phyloP scores from a whole-genome alignment of 164 flowering plant genomes.

The Berberis vulgaris region DNA sequence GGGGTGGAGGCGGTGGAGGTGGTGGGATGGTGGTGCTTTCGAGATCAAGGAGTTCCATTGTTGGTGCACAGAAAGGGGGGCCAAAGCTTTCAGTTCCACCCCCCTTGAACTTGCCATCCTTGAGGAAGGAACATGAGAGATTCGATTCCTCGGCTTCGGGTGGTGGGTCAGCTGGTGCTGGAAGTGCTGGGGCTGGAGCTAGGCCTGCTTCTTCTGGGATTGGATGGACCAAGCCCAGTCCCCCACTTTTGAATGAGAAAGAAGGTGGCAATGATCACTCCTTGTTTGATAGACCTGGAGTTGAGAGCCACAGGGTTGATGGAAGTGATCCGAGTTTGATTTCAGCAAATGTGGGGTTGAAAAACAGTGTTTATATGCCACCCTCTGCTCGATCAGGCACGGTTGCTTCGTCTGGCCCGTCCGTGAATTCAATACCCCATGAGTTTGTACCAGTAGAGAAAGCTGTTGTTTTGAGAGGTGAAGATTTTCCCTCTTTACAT shows the following conservation, averaged over 20 bases:
- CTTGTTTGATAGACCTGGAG: slow-evolving; percentile 6
- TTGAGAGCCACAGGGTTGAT: slow-evolving; percentile 15
- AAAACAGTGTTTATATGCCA: slow-evolving; percentile 44
- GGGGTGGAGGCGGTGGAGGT: slow-evolving; percentile 31
- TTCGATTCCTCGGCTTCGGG: slow-evolving; percentile 52
- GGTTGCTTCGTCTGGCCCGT: slow-evolving; percentile 15
- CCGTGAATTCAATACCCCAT: slow-evolving; percentile 15
- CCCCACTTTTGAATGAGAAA: slow-evolving; percentile 29
- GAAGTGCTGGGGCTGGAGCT: slow-evolving; percentile 45
- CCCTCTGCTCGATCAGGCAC: slow-evolving; percentile 43
- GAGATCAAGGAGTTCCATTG: slow-evolving; percentile 37
- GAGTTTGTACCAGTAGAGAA: slow-evolving; percentile 30
- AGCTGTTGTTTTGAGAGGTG: slow-evolving; percentile 72
- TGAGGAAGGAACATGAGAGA: slow-evolving; percentile 84
- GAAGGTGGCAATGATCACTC: slow-evolving; percentile 24
- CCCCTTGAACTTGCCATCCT: slow-evolving; percentile 95
- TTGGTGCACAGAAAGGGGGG: slow-evolving; percentile 42
- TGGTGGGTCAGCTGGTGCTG: slow-evolving; percentile 38
- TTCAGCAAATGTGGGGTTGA: slow-evolving; percentile 22
- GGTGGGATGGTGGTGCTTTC: slow-evolving; percentile 93
- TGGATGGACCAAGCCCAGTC: slow-evolving; percentile 80
- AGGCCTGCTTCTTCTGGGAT: slow-evolving; percentile 64
- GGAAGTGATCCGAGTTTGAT: slow-evolving; percentile 10
- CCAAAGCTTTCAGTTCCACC: slow-evolving; percentile 88
- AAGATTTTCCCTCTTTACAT: slow-evolving; percentile 83